Conservation (phyloP, 305 asterid genomes). For the Withania somnifera region DNA sequence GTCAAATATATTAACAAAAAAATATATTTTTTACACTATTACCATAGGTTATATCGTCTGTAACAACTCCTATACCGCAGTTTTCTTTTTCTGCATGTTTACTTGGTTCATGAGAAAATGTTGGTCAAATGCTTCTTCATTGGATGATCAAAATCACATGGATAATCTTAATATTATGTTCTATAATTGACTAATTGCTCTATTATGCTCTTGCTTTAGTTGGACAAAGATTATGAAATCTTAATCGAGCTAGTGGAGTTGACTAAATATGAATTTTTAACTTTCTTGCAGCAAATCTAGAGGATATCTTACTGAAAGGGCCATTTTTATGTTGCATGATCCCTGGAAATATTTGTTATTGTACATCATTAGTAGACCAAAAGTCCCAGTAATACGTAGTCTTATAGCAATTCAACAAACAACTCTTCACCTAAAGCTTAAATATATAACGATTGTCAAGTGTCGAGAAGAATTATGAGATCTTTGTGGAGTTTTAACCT, state of each 20-base stretch:
- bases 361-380: not conserved
- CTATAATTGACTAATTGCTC: not conserved
- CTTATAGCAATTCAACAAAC: not conserved
- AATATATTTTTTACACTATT: too few species aligned
- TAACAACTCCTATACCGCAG: too few species aligned
- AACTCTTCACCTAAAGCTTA: not conserved
- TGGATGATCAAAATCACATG: not conserved
- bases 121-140: not conserved
- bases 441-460: too few species aligned
- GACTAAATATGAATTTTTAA: not conserved
- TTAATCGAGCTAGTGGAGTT: not conserved
- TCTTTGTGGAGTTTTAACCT: too few species aligned
- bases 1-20: too few species aligned
- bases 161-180: not conserved
- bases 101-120: too few species aligned
- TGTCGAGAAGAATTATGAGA: too few species aligned
- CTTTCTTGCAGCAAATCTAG: not conserved
- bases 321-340: not conserved
- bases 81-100: too few species aligned
- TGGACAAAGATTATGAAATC: constrained; percentile 1
- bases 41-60: too few species aligned
- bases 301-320: not conserved
- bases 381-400: not conserved
- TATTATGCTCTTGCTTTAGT: not conserved
- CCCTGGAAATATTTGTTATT: not conserved